Evolutionary conservation across 2,329 filamentous ascomycete species (phyloP), one percentile per base, ranked within the genome.

Genomic region (Ophiostoma montium): DNA sequence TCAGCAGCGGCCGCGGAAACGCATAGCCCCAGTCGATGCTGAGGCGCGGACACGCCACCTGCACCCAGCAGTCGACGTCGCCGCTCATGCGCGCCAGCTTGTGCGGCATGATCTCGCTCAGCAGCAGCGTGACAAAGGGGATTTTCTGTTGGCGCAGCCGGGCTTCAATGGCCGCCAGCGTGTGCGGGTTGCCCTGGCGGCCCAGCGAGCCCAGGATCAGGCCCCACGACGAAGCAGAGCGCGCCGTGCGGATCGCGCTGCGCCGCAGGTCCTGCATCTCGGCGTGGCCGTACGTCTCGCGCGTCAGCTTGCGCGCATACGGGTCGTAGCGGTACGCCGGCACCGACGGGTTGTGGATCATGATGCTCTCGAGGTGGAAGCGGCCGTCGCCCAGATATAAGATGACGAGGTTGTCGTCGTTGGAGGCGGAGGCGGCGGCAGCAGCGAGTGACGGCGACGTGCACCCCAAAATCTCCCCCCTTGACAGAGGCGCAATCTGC

Each of bases 21-120:
- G 92, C 92, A 67, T 96, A 96, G 0, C 92, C 92, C 92, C 92
- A 98, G 67, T 98, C 92, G 57, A 98, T 98, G 64, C 90, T 96
- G 62, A 98, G 62, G 46, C 92, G 71, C n/a, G 92, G 92, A 66
- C 92, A 98, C 5, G 92, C 92, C 46, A 98, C 88, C 66, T 98
- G 92, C 35, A 98, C 90, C 92, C 92, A 98, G 58, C 88, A 94
- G 61, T 95, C 90, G 2, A 98, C 86, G 60, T 96, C 90, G 30
- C 69, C 67, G 50, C 55, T 55, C 87, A 98, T 95, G 71, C 92
- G 80, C 0, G 86, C 88, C 56, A 98, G 67, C 68, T 96, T 98
- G 0, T 87, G 89, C 0, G 94, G 92, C 63, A 96, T 95, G 49
- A 98, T 96, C 69, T 98, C 92, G 54, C 84, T 92, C 4, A 98